Conservation (phyloP, 805 yeast species). For the Starmera dryadoides region DNA sequence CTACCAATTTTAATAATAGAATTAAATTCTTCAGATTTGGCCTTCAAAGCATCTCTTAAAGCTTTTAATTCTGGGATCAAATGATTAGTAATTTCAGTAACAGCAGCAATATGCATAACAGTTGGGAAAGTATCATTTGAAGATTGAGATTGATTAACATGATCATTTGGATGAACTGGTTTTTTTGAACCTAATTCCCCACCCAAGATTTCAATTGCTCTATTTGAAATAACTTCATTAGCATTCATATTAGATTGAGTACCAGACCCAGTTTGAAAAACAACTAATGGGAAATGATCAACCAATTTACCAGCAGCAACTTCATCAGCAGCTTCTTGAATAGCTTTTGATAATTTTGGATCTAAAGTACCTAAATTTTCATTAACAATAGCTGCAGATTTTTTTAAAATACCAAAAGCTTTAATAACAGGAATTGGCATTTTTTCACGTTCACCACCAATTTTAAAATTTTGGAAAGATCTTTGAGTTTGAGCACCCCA, state of each 20-base stretch:
- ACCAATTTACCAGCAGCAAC: constrained; percentile 86
- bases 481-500: constrained; percentile 99
- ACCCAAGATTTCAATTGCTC: constrained; percentile 94
- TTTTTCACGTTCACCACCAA: constrained; percentile 86
- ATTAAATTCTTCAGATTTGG: constrained; percentile 75
- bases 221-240: constrained; percentile 95
- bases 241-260: constrained; percentile 99
- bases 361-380: constrained; percentile 75
- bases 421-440: constrained; percentile 88
- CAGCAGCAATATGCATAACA: constrained; percentile 99
- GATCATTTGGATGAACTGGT: constrained; percentile 98
- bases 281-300: constrained; percentile 96
- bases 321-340: constrained; percentile 91
- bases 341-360: constrained; percentile 75
- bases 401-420: constrained; percentile 91
- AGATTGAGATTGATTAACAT: constrained; percentile 97
- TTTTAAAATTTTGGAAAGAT: constrained; percentile 88
- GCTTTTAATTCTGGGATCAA: constrained; percentile 75
- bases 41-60: constrained; percentile 71
- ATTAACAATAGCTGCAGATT: constrained; percentile 91
- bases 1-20: constrained; percentile 97
- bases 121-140: constrained; percentile 99
- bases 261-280: constrained; percentile 98
- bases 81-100: constrained; percentile 68
- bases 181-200: constrained; percentile 87